Evolutionary conservation across 2,329 filamentous ascomycete genomes (phyloP).

Genomic region (Monosporascus sp.): DNA sequence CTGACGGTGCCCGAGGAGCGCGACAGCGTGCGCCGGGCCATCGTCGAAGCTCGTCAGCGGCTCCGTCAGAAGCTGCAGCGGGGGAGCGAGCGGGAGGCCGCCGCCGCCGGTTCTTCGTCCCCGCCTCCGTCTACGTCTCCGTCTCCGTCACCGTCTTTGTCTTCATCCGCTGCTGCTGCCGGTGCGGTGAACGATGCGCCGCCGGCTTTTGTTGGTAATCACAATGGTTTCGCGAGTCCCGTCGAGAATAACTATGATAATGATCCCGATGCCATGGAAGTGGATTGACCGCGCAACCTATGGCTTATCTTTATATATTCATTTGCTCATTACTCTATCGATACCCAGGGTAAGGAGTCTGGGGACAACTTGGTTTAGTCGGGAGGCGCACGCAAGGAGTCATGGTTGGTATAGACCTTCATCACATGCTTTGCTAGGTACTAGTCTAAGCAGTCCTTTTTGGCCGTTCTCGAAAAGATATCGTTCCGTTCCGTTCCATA

Average conservation of each 20-base stretch:
- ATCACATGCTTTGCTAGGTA: too few relatives aligned
- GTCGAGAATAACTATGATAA: constrained; percentile 20
- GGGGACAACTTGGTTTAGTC: too few relatives aligned
- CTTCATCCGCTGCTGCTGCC: background rate
- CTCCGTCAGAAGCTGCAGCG: constrained; percentile 54
- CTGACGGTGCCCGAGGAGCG: constrained; percentile 70
- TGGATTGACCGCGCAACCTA: constrained; percentile 35
- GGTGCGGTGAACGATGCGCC: background rate
- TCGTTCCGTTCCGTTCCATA: too few relatives aligned
- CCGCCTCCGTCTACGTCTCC: background rate
- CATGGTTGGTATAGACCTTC: too few relatives aligned
- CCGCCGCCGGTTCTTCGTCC: background rate
- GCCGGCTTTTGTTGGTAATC: background rate
- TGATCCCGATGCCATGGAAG: constrained; percentile 63
- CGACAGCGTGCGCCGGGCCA: constrained; percentile 75
- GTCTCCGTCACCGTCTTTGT: background rate
- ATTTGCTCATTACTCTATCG: too few relatives aligned
- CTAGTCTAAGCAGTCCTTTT: too few relatives aligned
- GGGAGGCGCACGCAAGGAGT: too few relatives aligned
- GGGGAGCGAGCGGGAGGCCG: constrained; percentile 27
- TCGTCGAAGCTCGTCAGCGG: constrained; percentile 71
- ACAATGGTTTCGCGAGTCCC: background rate
- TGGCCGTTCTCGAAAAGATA: too few relatives aligned
- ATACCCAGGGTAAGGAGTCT: too few relatives aligned
- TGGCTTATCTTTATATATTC: too few relatives aligned